These are phyloP conservation scores for Malassezia nana DNA, from an alignment of 1,284 basidiomycete genomes.

Conservation along the genomic window DNA sequence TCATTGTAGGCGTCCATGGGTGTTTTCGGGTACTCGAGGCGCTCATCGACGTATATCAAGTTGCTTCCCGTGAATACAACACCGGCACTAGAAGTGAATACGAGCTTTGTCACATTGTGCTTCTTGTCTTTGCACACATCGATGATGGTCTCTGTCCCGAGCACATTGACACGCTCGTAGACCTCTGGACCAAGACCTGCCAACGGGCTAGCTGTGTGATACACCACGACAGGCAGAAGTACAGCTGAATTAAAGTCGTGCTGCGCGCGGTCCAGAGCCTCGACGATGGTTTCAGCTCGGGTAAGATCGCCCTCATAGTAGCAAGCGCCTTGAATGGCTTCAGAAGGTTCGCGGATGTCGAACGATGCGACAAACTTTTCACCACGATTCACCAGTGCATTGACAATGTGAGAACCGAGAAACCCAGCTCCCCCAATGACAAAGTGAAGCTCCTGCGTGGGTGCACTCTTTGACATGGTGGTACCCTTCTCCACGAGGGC, in stretches of 20 bases:
- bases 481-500: background rate
- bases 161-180: conserved; percentile 87
- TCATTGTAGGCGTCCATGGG: conserved; percentile 87
- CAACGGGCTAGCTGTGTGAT: conserved; percentile 85
- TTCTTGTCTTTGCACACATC: conserved; percentile 57
- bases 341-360: conserved; percentile 29
- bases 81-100: conserved; percentile 89
- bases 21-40: conserved; percentile 64
- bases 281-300: conserved; percentile 22
- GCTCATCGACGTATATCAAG: conserved; percentile 79
- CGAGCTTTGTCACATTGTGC: conserved; percentile 66
- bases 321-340: conserved; percentile 30
- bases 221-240: conserved; percentile 51
- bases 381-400: conserved; percentile 37
- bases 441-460: conserved; percentile 41
- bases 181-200: conserved; percentile 61
- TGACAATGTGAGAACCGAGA: conserved; percentile 41
- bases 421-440: conserved; percentile 46
- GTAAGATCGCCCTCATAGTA: conserved; percentile 45
- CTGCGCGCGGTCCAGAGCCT: conserved; percentile 12
- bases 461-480: conserved; percentile 34
- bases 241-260: background rate
- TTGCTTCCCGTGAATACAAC: conserved; percentile 79
- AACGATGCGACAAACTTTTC: conserved; percentile 40
- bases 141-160: conserved; percentile 78